Conservation (phyloP, 179 eudicot species). For the Monotropa hypopitys region DNA sequence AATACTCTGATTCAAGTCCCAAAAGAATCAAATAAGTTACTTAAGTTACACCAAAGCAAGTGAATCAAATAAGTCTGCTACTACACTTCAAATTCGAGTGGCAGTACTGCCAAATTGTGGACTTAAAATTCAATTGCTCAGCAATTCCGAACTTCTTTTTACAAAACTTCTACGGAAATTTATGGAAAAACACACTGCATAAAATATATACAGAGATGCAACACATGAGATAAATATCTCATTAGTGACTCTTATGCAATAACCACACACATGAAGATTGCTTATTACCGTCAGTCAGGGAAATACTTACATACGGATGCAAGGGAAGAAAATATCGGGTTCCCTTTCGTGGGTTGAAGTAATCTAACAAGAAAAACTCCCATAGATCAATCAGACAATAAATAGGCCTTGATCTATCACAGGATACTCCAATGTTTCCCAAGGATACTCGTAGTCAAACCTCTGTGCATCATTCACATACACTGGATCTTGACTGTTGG, state of each 20-base stretch:
- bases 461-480: conserved; percentile 23
- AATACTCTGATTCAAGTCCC: no score
- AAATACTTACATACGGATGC: background rate
- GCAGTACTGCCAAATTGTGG: background rate
- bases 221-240: background rate
- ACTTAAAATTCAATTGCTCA: background rate
- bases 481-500: conserved; percentile 27
- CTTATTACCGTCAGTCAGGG: background rate
- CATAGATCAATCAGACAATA: conserved; percentile 27
- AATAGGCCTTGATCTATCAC: conserved; percentile 59
- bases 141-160: background rate
- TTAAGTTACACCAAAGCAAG: background rate
- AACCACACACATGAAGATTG: conserved; percentile 5
- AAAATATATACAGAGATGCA: conserved; percentile 1
- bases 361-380: background rate
- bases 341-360: background rate
- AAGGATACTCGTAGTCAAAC: conserved; percentile 40
- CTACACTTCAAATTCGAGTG: background rate
- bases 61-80: background rate
- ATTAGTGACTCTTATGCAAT: background rate
- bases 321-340: conserved; percentile 7
- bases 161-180: background rate
- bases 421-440: conserved; percentile 49
- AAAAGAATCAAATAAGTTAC: no score
- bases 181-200: background rate